Evolutionary conservation across 2,329 filamentous ascomycete species (phyloP).

Genomic region (Epichloe sibirici): DNA sequence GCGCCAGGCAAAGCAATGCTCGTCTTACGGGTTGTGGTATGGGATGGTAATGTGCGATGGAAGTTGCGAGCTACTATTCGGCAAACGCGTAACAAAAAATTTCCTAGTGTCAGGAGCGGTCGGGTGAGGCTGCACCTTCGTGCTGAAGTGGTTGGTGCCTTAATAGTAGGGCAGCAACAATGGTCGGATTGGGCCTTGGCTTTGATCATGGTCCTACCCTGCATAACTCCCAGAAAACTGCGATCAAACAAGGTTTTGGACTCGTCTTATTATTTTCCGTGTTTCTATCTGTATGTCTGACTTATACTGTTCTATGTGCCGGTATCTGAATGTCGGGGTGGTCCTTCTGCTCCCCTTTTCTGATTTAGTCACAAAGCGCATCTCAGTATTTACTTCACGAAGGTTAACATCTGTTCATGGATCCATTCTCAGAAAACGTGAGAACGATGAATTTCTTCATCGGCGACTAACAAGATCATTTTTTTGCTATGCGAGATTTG

Average conservation of each 20-base stretch:
- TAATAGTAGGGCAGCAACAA: background rate
- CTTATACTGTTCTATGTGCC: too few species aligned
- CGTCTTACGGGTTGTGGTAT: slow-evolving; percentile 6
- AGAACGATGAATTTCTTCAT: too few species aligned
- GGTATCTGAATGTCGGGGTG: too few species aligned
- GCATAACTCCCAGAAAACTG: background rate
- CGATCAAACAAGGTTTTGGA: background rate
- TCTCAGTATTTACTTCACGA: too few species aligned
- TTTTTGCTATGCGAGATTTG: too few species aligned
- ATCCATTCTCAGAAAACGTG: too few species aligned
- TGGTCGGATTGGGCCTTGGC: background rate
- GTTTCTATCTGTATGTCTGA: too few species aligned
- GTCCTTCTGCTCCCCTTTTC: too few species aligned
- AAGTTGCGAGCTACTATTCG: slow-evolving; percentile 10
- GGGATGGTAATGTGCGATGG: slow-evolving; percentile 7
- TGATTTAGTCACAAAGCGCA: too few species aligned
- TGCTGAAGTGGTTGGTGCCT: background rate
- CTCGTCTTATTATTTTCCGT: background rate
- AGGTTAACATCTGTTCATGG: too few species aligned
- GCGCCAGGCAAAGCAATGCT: slow-evolving; percentile 27
- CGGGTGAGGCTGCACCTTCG: background rate
- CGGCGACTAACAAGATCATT: too few species aligned
- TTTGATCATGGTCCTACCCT: background rate
- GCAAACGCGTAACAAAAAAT: background rate
- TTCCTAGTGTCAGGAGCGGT: background rate